Conservation (phyloP, 257 asterid species). For the Thymus mandschuricus region DNA sequence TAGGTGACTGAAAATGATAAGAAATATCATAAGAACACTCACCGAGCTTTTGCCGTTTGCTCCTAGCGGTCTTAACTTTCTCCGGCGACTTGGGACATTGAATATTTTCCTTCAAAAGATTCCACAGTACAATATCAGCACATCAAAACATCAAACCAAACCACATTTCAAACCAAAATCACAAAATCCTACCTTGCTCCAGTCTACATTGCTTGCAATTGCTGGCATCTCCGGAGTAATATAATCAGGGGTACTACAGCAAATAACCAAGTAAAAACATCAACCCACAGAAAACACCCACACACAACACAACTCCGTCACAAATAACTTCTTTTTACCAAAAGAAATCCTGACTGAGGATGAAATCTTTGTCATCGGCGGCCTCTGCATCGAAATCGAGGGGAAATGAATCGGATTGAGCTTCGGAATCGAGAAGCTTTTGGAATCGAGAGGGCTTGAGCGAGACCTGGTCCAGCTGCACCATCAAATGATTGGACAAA, state of each 20-base stretch:
- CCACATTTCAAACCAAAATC: neutral
- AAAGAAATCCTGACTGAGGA: conserved; percentile 97
- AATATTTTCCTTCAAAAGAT: conserved; percentile 55
- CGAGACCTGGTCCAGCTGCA: conserved; percentile 58
- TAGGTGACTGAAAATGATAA: neutral
- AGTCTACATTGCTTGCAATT: conserved; percentile 39
- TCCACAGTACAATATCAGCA: conserved; percentile 18
- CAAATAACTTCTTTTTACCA: conserved; percentile 46
- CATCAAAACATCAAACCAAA: conserved; percentile 1
- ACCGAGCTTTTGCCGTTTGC: conserved; percentile 79
- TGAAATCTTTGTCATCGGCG: conserved; percentile 62
- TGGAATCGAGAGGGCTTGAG: conserved; percentile 54
- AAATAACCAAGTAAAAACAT: neutral
- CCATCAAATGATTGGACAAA: conserved; percentile 52
- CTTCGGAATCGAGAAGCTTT: conserved; percentile 52
- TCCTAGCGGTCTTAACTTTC: conserved; percentile 52
- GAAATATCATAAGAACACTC: neutral
- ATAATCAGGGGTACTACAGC: conserved; percentile 84
- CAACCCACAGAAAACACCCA: neutral
- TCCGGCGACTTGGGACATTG: conserved; percentile 85
- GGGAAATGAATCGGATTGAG: conserved; percentile 37
- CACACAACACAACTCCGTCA: neutral
- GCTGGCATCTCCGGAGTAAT: conserved; percentile 83
- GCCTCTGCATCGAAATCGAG: conserved; percentile 40
- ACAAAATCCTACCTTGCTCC: conserved; percentile 45